Conservation (phyloP, 129 eudicot genomes). For the Escallonia rubra region DNA sequence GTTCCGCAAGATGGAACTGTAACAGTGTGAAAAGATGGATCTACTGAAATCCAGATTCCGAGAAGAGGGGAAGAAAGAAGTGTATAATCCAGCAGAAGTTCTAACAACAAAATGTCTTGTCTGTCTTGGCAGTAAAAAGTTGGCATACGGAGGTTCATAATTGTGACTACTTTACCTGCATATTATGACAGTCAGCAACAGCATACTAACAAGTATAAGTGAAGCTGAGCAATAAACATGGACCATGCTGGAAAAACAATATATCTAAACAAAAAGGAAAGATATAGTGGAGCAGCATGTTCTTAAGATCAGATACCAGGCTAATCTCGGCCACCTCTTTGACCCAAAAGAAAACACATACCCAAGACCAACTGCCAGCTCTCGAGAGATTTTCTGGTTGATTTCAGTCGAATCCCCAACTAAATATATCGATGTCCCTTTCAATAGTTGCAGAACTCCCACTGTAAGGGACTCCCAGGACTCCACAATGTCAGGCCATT, state of each 20-base stretch:
- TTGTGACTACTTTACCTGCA: too few species aligned
- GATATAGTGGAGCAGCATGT: background rate
- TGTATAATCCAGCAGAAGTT: too few species aligned
- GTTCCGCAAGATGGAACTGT: background rate
- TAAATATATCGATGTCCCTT: constrained; percentile 74
- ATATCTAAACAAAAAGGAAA: too few species aligned
- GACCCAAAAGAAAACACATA: constrained; percentile 16
- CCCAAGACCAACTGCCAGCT: constrained; percentile 95
- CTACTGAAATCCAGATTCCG: background rate
- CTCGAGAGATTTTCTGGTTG: constrained; percentile 76
- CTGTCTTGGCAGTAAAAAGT: too few species aligned
- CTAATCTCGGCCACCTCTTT: background rate
- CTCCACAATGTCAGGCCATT: constrained; percentile 94
- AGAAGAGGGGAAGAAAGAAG: too few species aligned
- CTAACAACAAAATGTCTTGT: too few species aligned
- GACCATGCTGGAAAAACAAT: too few species aligned
- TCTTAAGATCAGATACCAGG: background rate
- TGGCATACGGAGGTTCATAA: too few species aligned
- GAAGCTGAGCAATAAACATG: too few species aligned
- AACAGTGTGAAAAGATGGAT: background rate
- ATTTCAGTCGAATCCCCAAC: constrained; percentile 95
- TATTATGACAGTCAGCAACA: too few species aligned
- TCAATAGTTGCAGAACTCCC: constrained; percentile 75
- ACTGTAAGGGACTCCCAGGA: constrained; percentile 85
- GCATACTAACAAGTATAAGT: too few species aligned